These are phyloP conservation scores for Tephrocybe sp. DNA, from an alignment of 768 basidiomycete genomes.

Conservation along the genomic window DNA sequence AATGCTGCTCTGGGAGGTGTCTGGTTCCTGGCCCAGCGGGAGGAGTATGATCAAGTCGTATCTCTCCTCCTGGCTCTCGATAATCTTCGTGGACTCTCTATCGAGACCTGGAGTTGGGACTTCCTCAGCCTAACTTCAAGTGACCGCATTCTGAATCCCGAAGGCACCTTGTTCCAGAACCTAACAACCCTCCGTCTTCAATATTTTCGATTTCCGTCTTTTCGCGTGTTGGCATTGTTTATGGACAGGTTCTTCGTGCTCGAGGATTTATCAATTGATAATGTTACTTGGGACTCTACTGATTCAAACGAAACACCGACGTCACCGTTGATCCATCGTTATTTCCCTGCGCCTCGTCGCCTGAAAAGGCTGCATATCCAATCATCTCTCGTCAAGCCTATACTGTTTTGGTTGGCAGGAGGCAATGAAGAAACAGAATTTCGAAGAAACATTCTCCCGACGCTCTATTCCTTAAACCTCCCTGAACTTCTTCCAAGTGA, in stretches of 20 bases:
- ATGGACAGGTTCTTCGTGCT: constrained; percentile 50
- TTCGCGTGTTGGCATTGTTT: constrained; percentile 49
- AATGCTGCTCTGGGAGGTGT: constrained; percentile 27
- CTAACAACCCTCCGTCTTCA: constrained; percentile 44
- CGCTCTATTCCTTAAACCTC: constrained; percentile 19
- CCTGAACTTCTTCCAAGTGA: constrained; percentile 31
- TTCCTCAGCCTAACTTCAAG: constrained; percentile 34
- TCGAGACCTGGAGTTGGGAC: constrained; percentile 26
- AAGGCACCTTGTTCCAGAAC: constrained; percentile 43
- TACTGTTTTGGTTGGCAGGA: constrained; percentile 27
- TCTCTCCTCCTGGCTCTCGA: constrained; percentile 19
- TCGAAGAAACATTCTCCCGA: constrained; percentile 12
- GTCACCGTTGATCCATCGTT: not conserved
- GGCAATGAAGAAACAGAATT: constrained; percentile 14
- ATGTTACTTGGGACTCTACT: constrained; percentile 42
- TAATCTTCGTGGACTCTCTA: constrained; percentile 16
- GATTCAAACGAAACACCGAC: constrained; percentile 20
- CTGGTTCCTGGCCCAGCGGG: constrained; percentile 18
- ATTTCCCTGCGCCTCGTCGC: constrained; percentile 1
- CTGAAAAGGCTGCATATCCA: constrained; percentile 36
- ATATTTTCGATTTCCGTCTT: constrained; percentile 28
- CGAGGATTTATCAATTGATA: constrained; percentile 40
- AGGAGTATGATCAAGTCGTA: constrained; percentile 17
- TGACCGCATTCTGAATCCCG: constrained; percentile 26
- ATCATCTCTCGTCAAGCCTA: constrained; percentile 22